phyloP scores from a whole-genome alignment of 371 early-diverging fungal species.

The Mortierella sp. region DNA sequence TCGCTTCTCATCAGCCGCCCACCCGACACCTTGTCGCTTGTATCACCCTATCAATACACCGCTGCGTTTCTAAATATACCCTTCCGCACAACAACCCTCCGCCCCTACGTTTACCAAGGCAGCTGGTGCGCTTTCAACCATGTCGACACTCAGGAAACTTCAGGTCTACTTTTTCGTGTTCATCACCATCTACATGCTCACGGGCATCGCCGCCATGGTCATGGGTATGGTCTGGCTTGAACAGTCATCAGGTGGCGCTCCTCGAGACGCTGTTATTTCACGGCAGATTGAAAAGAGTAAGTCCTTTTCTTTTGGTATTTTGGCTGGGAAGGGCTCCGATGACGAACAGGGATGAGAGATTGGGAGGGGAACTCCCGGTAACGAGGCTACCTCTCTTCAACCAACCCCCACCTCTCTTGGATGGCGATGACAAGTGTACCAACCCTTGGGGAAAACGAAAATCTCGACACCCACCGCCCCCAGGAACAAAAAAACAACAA shows the following conservation, averaged over 20 bases:
- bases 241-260: slow-evolving; percentile 41
- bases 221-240: slow-evolving; percentile 43
- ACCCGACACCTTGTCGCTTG: not conserved
- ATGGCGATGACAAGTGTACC: no score
- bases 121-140: not conserved
- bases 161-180: slow-evolving; percentile 40
- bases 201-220: slow-evolving; percentile 31
- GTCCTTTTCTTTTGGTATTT: not conserved
- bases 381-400: no score
- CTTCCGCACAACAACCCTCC: no score
- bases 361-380: no score
- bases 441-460: no score
- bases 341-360: no score
- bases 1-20: not conserved
- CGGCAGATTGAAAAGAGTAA: slow-evolving; percentile 43
- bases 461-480: no score
- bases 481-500: no score
- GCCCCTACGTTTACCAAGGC: not conserved
- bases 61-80: not conserved
- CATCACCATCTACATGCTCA: slow-evolving; percentile 30
- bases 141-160: slow-evolving; percentile 30
- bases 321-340: not conserved
- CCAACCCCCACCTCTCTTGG: no score
- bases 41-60: not conserved
- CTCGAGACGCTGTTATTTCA: slow-evolving; percentile 53